Base-by-base conservation (phyloP, 768 basidiomycete genomes). In the Collybia sordida region DNA sequence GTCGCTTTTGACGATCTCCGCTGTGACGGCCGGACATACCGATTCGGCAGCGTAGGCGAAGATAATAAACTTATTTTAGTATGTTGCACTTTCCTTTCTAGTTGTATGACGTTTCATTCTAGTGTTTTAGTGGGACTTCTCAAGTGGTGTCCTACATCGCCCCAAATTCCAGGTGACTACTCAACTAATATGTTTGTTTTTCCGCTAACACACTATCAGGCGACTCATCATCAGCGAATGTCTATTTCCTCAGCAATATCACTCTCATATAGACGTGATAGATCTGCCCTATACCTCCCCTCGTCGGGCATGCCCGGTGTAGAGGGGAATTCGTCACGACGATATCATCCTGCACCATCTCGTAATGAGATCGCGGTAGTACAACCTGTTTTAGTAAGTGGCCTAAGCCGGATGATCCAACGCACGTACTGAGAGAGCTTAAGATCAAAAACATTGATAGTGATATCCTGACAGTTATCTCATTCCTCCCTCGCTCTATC, bases 11-110 rank as follows among this genome's bases (percentile, higher is more conserved):
- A 99, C 64, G 85, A 88, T n/a, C 73, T 85, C 24, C 81, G 88
- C 17, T 91, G 91, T 57, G 92, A 95, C 57, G 88, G 88, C 23
- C 79, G 94, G 27, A 92, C 93, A 36, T 96, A 98, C 62, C 81
- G 96, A 6, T 98, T 99, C 60, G 93, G 89, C 2, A 95, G 92
- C 60, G 93, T 98, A 2, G 97, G 94, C 15, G 96, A 98, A 65
- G 97, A 99, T 60, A 97, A 95, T 64, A 95, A 95, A 64, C 62
- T 99, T 4, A 89, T 97, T 38, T 63, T 98, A 56, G 94, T 94
- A 63, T 47, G 82, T 65, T 17, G 44, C 21, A 31, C 22, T 14
- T 19, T 31, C 14, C 31, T n/a, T n/a, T 15, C 50, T 4, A 28
- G 48, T 51, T 45, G 34, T 9, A 3, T 3, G 23, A 23, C 21